Evolutionary conservation across 768 basidiomycete genomes (phyloP), one percentile per base, ranked within the genome.

Genomic region (Butyriboletus loyo): DNA sequence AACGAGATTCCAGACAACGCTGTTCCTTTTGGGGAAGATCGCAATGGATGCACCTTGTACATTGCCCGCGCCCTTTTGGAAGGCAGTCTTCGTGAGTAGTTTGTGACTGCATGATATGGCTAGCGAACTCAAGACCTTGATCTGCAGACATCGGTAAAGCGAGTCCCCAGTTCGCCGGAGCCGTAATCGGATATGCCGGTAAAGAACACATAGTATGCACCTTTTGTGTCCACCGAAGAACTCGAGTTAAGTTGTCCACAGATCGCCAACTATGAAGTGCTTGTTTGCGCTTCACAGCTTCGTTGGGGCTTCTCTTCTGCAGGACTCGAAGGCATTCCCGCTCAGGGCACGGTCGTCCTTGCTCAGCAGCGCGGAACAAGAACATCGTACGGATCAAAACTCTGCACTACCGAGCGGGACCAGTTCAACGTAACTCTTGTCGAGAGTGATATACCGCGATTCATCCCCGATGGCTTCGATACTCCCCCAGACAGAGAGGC

Each of bases 131-230:
- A 24, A 13, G 30, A 15, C 25, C 15, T 39, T 28, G 37, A 34
- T 54, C 27, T 27, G 5, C 35, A 73, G 73, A 73, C 30, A 57
- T 73, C n/a, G 72, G 72, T 4, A 73, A 72, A 55, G 69, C 71
- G 42, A 62, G 66, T 3, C 53, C 60, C 28, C 69, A 72, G 28
- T 63, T 62, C 17, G 1, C 61, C n/a, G 72, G 72, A 17, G 72
- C 70, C 0, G 57, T 62, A 1, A 65, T 74, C 15, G 59, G 63
- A 24, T 73, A 57, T 49, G 66, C 66, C 31, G 72, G 73, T 2
- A 73, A 61, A 47, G 72, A 73, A 45, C 63, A 61, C 49, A 60
- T 66, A 1, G 72, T 73, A 56, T 31, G 64, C 30, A n/a, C 30
- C 14, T 40, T 7, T 22, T 19, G 35, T 49, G 11, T 30, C 8